Conservation (phyloP, 1,139 yeast genomes). For the Debaryomycetaceae sp. region DNA sequence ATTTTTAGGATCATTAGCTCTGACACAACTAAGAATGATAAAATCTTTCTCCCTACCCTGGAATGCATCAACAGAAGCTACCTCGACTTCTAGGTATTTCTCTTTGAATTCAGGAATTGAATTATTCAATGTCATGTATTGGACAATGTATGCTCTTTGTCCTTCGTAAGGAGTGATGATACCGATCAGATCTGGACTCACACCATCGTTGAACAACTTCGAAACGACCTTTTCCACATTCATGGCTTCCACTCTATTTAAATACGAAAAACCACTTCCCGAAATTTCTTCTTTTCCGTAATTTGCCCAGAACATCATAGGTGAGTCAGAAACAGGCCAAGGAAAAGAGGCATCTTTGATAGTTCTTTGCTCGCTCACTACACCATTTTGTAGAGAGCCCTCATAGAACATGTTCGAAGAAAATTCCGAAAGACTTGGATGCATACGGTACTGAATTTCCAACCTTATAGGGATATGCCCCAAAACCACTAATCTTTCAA, state of each 20-base stretch:
- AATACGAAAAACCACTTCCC: constrained; percentile 75
- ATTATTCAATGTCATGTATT: constrained; percentile 75
- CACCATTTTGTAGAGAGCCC: constrained; percentile 90
- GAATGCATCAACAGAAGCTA: constrained; percentile 92
- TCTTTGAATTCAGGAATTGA: constrained; percentile 57
- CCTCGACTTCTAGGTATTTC: constrained; percentile 71
- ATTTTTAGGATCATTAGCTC: constrained; percentile 79
- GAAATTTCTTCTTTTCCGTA: constrained; percentile 89
- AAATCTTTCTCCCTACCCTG: constrained; percentile 95
- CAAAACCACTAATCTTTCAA: constrained; percentile 79
- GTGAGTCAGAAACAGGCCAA: constrained; percentile 80
- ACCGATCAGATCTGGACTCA: constrained; percentile 79
- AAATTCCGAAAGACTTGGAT: constrained; percentile 82
- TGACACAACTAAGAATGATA: constrained; percentile 83
- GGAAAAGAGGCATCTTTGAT: constrained; percentile 63
- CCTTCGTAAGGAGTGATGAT: constrained; percentile 95
- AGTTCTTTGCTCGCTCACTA: constrained; percentile 68
- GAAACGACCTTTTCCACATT: constrained; percentile 81
- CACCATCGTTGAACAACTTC: constrained; percentile 73
- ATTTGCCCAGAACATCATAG: constrained; percentile 96
- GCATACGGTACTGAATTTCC: constrained; percentile 95
- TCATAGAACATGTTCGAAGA: constrained; percentile 93
- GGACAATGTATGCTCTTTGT: constrained; percentile 79
- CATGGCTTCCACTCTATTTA: constrained; percentile 89
- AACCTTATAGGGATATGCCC: constrained; percentile 85